These are phyloP conservation scores for Malus hybrid DNA, from an alignment of 331 rosid genomes.

Conservation along the genomic window DNA sequence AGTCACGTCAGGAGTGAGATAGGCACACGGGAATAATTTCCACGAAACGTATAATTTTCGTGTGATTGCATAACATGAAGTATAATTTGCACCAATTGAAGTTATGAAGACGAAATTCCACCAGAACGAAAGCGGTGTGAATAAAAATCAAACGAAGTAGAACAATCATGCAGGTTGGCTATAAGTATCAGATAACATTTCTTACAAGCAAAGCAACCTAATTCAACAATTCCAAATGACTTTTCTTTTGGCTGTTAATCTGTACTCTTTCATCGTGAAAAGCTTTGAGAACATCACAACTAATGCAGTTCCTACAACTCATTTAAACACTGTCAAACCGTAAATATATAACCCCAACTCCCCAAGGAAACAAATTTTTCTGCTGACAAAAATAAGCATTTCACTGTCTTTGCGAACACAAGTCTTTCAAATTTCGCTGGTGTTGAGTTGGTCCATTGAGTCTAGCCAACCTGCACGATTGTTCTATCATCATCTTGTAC, in stretches of 20 bases:
- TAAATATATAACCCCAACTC: slow-evolving; percentile 3
- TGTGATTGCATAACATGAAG: too few species aligned
- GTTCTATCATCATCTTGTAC: slow-evolving; percentile 37
- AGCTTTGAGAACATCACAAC: neutral
- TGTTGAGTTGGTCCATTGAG: slow-evolving; percentile 32
- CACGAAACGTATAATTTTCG: too few species aligned
- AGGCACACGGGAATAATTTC: too few species aligned
- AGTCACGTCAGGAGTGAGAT: too few species aligned
- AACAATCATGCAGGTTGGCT: too few species aligned
- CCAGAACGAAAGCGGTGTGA: neutral
- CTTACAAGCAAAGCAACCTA: neutral
- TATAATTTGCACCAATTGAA: neutral
- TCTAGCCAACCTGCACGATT: slow-evolving; percentile 73
- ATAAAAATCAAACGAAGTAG: neutral
- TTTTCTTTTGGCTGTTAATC: neutral
- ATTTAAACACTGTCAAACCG: slow-evolving; percentile 1
- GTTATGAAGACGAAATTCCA: neutral
- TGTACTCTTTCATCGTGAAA: neutral
- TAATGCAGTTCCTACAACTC: neutral
- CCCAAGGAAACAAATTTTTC: slow-evolving; percentile 8
- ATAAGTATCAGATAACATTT: neutral
- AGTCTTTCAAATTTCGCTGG: slow-evolving; percentile 33
- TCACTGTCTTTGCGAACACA: slow-evolving; percentile 40
- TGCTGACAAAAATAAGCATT: neutral
- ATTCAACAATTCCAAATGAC: neutral